Evolutionary conservation across 306 rosid species (phyloP).

Genomic region (Adenanthera pavonina): DNA sequence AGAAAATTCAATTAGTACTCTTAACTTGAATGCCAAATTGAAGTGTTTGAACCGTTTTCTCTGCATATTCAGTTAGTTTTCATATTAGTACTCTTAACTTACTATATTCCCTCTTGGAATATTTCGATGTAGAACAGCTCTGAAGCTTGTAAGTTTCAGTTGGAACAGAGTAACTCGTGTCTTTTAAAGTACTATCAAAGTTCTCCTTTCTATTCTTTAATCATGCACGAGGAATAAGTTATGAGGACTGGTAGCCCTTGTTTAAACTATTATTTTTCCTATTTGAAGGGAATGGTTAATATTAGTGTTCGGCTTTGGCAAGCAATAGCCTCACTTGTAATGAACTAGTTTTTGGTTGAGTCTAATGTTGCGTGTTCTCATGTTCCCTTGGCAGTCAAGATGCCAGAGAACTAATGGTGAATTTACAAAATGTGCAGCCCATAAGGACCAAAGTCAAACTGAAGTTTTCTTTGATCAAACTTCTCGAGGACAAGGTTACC

Average conservation of each 20-base stretch:
- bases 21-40: not conserved
- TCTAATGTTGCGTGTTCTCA: constrained; percentile 20
- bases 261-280: not conserved
- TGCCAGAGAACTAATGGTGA: constrained; percentile 7
- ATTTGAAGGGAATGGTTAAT: constrained; percentile 22
- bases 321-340: not conserved
- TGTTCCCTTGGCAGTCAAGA: constrained; percentile 36
- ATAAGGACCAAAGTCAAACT: not conserved
- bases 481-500: constrained; percentile 49
- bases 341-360: constrained; percentile 14
- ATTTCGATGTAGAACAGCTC: not conserved
- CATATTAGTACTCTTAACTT: not conserved
- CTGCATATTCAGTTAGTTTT: not conserved
- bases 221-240: constrained; percentile 7
- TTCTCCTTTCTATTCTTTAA: not conserved
- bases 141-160: not conserved
- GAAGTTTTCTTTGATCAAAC: not conserved
- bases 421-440: constrained; percentile 15
- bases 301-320: constrained; percentile 3
- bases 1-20: too few species aligned
- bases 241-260: constrained; percentile 17
- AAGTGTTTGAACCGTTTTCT: not conserved
- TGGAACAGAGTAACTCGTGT: constrained; percentile 25
- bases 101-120: not conserved
- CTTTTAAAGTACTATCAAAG: constrained; percentile 1